Base-by-base conservation (phyloP, 1,139 yeast genomes). In the Debaryomyces sp. region DNA sequence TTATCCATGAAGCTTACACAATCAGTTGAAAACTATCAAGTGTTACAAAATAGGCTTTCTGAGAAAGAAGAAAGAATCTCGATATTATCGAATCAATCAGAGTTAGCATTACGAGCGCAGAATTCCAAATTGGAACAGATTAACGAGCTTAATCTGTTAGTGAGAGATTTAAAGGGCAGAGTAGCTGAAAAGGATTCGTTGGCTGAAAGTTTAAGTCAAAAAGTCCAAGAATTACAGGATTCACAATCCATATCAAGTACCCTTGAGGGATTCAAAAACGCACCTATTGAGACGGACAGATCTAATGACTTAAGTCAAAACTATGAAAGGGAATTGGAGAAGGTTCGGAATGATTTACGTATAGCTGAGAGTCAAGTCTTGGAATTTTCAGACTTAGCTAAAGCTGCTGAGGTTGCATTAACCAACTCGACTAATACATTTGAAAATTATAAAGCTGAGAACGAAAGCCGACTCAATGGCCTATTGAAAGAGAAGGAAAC, bases 121-220 rank as follows among this genome's bases (percentile, higher is more conserved):
- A 89, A 87, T 59, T 73, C 80, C 17, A 84, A 85, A 61, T 74
- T 88, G 49, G 94, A 87, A 51, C 73, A 78, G 37, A 75, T 86
- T 24, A 71, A 71, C 39, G 88, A 86, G 50, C 62, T 83, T 34
- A 68, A 76, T 29, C 57, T 70, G 23, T 60, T 73, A 5, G 70
- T 80, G 18, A 61, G 84, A 48, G 67, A 69, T 5, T 60, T 73
- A 1, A 81, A 79, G 50, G 68, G 71, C 36, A 67, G 67, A 12
- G 60, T 73, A 10, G 68, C 74, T 24, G 70, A 68, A 45, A 71
- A 71, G 53, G 66, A 65, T 42, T 49, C 52, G 5, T 45, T 54
- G 23, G 61, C 69, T 17, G 71, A 62, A 8, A 52, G 59, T 5
- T 68, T 73, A 53, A 66, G 18, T 3, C 36, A 27, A 22, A 39